Evolutionary conservation across 1,284 basidiomycete genomes (phyloP).

Genomic region (Ustilago nuda): DNA sequence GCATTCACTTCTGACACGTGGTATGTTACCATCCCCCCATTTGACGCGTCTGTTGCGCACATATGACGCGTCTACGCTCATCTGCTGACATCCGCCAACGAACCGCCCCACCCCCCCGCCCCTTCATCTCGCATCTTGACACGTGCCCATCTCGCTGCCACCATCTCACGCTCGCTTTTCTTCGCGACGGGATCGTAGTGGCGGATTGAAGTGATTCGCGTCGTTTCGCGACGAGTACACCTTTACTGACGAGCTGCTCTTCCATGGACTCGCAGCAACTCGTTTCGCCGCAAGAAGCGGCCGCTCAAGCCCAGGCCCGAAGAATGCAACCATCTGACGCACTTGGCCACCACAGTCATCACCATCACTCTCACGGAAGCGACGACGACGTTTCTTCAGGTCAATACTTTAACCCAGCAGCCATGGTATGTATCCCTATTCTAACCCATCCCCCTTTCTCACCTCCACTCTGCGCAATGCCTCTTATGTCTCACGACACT

Average conservation of each 20-base stretch:
- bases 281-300: constrained; percentile 57
- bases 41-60: constrained; percentile 31
- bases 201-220: constrained; percentile 43
- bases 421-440: constrained; percentile 37
- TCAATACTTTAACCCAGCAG: constrained; percentile 55
- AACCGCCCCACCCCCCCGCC: background rate
- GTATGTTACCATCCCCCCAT: constrained; percentile 22
- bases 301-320: constrained; percentile 56
- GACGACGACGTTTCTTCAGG: constrained; percentile 48
- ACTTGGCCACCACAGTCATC: constrained; percentile 49
- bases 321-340: constrained; percentile 53
- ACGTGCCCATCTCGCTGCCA: constrained; percentile 4
- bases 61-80: constrained; percentile 25
- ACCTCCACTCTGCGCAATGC: background rate
- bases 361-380: constrained; percentile 40
- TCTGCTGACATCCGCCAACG: constrained; percentile 26
- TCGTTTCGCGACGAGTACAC: constrained; percentile 33
- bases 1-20: constrained; percentile 44
- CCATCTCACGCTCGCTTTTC: background rate
- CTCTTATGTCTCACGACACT: background rate
- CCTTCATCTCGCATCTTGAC: constrained; percentile 21
- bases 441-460: background rate
- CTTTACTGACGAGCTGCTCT: constrained; percentile 36
- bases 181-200: constrained; percentile 22
- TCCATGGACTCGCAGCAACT: constrained; percentile 57